Evolutionary conservation across 169 alveolate species (phyloP), one percentile per base, ranked within the genome.

Genomic region (Perkinsus olseni): DNA sequence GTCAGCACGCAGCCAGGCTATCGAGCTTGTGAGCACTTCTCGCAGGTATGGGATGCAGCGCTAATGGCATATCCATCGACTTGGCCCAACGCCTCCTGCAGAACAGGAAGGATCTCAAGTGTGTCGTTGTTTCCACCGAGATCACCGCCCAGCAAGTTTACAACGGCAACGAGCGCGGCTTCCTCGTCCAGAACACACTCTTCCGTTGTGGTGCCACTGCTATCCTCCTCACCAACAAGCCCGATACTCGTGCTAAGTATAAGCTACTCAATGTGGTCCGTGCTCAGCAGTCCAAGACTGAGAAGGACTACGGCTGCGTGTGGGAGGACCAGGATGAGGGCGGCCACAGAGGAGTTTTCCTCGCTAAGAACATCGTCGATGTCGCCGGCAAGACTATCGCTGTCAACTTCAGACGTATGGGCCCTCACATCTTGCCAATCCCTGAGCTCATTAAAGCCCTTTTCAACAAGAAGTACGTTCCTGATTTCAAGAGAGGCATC

Each of bases 171-270:
- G 74, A 91, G 39, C 74, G 93, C 28, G 36, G 48, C 31, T 39
- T 91, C 40, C 31, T 91, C 39, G 37, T 91, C 39, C 93, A 91
- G 74, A 91, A 91, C 93, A 91, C 93, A 8, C 74, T 91, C n/a
- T 91, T 91, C 74, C 93, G 93, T 28, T 91, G 93, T 37, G 93
- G 93, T 39, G 93, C 82, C 38, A 62, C 74, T 39, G 93, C 93
- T 6, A n/a, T 45, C 6, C n/a, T 91, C 3, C 74, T 91, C 28
- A 62, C 82, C 34, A 62, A 62, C 34, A 62, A 62, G 82, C 82
- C 82, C 34, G 82, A 62, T 28, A 45, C 36, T 34, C n/a, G 38
- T 21, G 93, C 93, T 0, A 91, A 91, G 74, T 91, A 91, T 51
- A 91, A 91, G 50, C 93, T 91, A 17, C 93, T 91, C 1, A 48